phyloP scores from a whole-genome alignment of 1,284 basidiomycete species.

The Pseudozyma sp. region DNA sequence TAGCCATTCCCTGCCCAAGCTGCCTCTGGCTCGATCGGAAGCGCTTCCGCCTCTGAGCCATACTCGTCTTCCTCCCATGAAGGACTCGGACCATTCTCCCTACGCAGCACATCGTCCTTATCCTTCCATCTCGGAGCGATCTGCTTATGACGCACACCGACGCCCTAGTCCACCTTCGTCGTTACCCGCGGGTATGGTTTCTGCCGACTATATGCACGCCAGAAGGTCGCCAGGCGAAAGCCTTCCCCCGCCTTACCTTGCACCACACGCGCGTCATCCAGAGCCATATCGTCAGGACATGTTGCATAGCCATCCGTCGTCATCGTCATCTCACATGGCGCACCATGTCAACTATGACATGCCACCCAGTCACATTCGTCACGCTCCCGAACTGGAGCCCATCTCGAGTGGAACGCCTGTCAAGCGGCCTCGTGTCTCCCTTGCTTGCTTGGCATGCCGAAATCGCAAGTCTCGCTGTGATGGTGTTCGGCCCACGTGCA shows the following conservation, averaged over 20 bases:
- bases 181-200: constrained; percentile 37
- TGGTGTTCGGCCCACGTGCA: constrained; percentile 49
- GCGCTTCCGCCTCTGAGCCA: constrained; percentile 7
- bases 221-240: constrained; percentile 27
- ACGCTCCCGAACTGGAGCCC: constrained; percentile 14
- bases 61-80: constrained; percentile 35
- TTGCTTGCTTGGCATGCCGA: constrained; percentile 48
- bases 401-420: constrained; percentile 20
- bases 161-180: constrained; percentile 23
- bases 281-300: constrained; percentile 25
- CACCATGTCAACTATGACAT: constrained; percentile 25
- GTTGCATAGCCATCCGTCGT: constrained; percentile 11
- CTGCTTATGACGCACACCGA: constrained; percentile 12
- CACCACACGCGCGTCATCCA: constrained; percentile 17
- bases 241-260: constrained; percentile 6
- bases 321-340: constrained; percentile 24
- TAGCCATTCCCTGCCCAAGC: constrained; percentile 20
- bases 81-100: constrained; percentile 9
- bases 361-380: constrained; percentile 14
- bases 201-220: constrained; percentile 28
- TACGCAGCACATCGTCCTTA: constrained; percentile 27
- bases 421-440: constrained; percentile 52
- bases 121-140: constrained; percentile 13
- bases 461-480: constrained; percentile 54
- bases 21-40: constrained; percentile 13